Evolutionary conservation across 306 rosid genomes (phyloP), one percentile per base, ranked within the genome.

Genomic region (Vigna unguiculata): DNA sequence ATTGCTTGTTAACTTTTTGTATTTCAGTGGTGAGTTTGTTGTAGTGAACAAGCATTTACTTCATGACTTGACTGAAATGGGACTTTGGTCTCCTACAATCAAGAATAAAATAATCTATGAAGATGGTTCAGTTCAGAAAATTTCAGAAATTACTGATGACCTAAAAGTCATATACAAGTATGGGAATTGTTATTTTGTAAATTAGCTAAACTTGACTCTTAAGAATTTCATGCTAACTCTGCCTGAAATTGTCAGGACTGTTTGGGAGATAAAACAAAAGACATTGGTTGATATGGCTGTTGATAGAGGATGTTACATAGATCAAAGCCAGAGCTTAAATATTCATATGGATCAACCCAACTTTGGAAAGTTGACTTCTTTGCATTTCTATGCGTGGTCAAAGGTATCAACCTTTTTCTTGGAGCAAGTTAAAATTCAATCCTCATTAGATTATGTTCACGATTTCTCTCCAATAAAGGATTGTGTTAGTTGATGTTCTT

Each of bases 231-330:
- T 78, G 78, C 85, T 88, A 70, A 80, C 40, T 49, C 21, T 51
- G 28, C 32, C 43, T 81, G 19, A 30, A 75, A 24, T 64, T 67
- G 22, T 47, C 90, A 93, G 97, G 69, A 93, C 98, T 85, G 96
- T 93, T 58, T 93, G 97, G 98, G 96, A 93, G 88, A 93, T 93
- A 76, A 93, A 93, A 86, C 98, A 93, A 81, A 91, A 80, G 85
- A 91, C 95, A 20, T 72, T 91, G 79, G 98, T 93, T 13, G 98
- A 93, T 72, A 93, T 93, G 97, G 98, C 97, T 53, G 96, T 79
- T 53, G 92, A 90, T 86, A 87, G 96, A 58, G 97, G 98, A 49
- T 88, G 93, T 59, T 93, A 81, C 86, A 93, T 93, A 30, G 97
- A 93, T 81, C 96, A 93, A 82, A 93, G 97, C 82, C 98, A 93